Evolutionary conservation across 306 rosid genomes (phyloP), one percentile per base, ranked within the genome.

Genomic region (Fagus crenata): DNA sequence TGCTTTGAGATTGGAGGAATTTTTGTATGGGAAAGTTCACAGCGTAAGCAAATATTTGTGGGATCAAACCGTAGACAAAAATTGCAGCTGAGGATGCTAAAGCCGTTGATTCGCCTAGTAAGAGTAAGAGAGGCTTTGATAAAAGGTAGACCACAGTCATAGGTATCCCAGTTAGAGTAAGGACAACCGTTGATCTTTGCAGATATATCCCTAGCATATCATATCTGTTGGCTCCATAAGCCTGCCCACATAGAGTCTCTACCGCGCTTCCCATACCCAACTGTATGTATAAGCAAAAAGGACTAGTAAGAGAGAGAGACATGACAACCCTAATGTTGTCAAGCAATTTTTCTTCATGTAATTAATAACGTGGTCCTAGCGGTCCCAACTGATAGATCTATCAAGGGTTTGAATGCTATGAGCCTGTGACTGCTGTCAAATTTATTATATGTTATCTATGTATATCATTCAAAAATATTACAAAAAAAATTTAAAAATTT

Each of bases 241-340:
- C 96, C 76, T 92, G 96, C 0, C 97, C 97, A 6, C 97, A 90
- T 41, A 92, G 75, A 0, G 96, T 92, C 82, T 92, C 97, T 71
- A 90, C 97, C 0, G 97, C 97, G 4, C 97, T 92, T 74, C 97
- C 97, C 97, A 92, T 92, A 0, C 97, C 97, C 22, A 92, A 77
- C 95, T 92, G 86, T 60, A 31, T 0, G 4, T 4, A 39, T n/a
- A 63, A 32, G 13, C 1, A 17, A 32, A 40, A 6, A 13, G 0
- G 14, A 46, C 51, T 43, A 7, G 49, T 2, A 7, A 6, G 49
- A 43, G 49, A 7, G 49, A 43, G 2, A 42, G 2, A 42, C 12
- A 42, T 6, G 2, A 9, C 43, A 41, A 4, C 8, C 2, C 43
- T 46, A 9, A 9, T 46, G 2, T 8, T 46, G 51, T 1, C 3